Conservation (phyloP, 2,329 filamentous ascomycete genomes). For the Venturia effusa region DNA sequence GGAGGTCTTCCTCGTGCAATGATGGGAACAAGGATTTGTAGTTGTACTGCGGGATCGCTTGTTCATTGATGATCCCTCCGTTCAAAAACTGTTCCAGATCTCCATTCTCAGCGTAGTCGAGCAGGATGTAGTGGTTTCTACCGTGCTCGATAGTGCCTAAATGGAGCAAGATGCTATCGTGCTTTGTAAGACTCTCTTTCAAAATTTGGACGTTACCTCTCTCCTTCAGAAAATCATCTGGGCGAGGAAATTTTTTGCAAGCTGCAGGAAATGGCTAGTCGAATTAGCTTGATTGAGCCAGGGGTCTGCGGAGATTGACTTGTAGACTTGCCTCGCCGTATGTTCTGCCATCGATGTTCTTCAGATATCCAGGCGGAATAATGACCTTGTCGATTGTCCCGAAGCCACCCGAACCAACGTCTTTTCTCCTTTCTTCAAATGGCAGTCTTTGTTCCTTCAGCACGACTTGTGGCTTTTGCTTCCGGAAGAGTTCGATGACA, state of each 20-base stretch:
- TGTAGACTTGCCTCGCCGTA: not conserved
- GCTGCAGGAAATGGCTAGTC: not conserved
- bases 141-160: not conserved
- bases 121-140: not conserved
- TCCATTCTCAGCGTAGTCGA: not conserved
- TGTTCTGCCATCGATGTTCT: not conserved
- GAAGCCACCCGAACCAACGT: not conserved
- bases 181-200: not conserved
- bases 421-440: not conserved
- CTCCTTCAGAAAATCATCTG: not conserved
- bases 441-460: not conserved
- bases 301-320: not conserved
- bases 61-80: not conserved
- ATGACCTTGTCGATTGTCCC: not conserved
- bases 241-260: not conserved
- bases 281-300: not conserved
- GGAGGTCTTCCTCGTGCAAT: not conserved
- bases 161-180: constrained; percentile 4
- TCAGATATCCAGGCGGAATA: not conserved
- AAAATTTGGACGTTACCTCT: not conserved
- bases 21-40: not conserved
- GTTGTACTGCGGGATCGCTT: not conserved
- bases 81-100: not conserved
- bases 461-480: not conserved
- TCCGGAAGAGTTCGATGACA: not conserved